Evolutionary conservation across 495 filamentous ascomycete species (phyloP), one percentile per base, ranked within the genome.

Genomic region (Daldinia childiae): DNA sequence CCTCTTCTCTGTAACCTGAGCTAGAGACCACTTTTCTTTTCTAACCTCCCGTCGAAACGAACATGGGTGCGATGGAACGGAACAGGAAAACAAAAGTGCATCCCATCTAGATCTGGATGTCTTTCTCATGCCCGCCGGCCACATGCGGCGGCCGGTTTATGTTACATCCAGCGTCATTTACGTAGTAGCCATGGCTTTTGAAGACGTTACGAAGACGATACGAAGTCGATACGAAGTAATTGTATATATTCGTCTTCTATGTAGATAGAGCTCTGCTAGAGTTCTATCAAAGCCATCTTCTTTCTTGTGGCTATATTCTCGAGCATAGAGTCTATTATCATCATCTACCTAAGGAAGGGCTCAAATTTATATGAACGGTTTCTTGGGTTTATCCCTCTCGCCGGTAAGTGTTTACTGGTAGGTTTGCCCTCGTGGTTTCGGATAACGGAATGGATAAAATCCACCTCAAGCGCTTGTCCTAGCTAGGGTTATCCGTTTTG

Each of bases 61-160:
- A 62, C 71, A 75, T 71, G 73, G 66, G 65, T 70, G 50, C 12
- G 55, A 67, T 73, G 60, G 63, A 71, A 69, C 72, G 43, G 62
- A 73, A 73, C 59, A 62, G 36, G 55, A 68, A 65, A 66, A 74
- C 64, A 75, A 74, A 71, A 64, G 66, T 69, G 62, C 62, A 73
- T 54, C 19, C 48, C 58, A 54, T 70, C 71, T 70, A 56, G 66
- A 58, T 73, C 58, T 70, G 62, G 66, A 56, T 60, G 19, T 45
- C 64, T 59, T 34, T 51, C 27, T 1, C 27, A 52, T 69, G 54
- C 62, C 58, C 68, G 64, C 57, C 52, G 60, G 58, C 73, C 58
- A 39, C 41, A 70, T 60, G 51, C 50, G 41, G 66, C 30, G 29
- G 19, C 12, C 62, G 32, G 54, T 34, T 56, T 58, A 48, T 50